phyloP scores from a whole-genome alignment of 495 filamentous ascomycete genomes.

The Penicilliopsis zonata region DNA sequence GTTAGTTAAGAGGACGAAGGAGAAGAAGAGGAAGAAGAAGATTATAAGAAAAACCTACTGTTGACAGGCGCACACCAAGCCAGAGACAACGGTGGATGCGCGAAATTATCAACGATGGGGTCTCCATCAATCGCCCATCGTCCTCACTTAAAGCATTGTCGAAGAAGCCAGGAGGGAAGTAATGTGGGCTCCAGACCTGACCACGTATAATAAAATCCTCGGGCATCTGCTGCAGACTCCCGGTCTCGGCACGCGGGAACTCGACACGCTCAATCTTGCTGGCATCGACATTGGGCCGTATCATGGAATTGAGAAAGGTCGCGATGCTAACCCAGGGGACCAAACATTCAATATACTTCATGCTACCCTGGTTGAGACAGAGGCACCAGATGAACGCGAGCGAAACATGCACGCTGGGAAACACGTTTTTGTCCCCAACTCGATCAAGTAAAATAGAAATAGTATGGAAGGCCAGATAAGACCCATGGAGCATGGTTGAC shows the following conservation, averaged over 20 bases:
- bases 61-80: constrained; percentile 50
- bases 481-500: constrained; percentile 19
- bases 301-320: constrained; percentile 54
- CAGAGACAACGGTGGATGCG: constrained; percentile 66
- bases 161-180: constrained; percentile 65
- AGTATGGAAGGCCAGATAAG: constrained; percentile 32
- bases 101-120: constrained; percentile 47
- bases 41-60: constrained; percentile 18
- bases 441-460: constrained; percentile 46
- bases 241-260: constrained; percentile 43
- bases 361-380: constrained; percentile 36
- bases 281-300: constrained; percentile 25
- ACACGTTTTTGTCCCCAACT: constrained; percentile 47
- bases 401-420: constrained; percentile 55
- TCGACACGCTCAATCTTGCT: constrained; percentile 33
- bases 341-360: constrained; percentile 36
- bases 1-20: constrained; percentile 4
- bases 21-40: not conserved
- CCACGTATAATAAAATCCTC: constrained; percentile 80
- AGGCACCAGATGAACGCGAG: constrained; percentile 59
- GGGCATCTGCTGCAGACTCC: constrained; percentile 48
- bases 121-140: constrained; percentile 63
- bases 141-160: constrained; percentile 56
- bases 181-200: constrained; percentile 54
- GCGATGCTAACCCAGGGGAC: constrained; percentile 60